These are phyloP conservation scores for Pneumocystis jirovecii DNA, from an alignment of 1,139 yeast species.

Conservation along the genomic window DNA sequence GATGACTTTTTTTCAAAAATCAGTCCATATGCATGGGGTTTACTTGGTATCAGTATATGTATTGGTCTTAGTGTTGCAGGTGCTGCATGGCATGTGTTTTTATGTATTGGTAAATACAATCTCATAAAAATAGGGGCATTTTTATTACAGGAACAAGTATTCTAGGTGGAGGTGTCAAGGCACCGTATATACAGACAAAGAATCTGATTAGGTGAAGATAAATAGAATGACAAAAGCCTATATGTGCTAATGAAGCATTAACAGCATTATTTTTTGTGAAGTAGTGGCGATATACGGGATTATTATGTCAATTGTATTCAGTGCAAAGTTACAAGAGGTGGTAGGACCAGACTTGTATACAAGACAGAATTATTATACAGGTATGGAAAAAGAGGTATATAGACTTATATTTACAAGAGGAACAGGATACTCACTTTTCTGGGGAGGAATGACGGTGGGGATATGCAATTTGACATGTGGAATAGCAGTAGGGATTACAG, in stretches of 20 bases:
- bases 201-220: slow-evolving; percentile 42
- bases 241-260: background rate
- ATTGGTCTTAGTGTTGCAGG: slow-evolving; percentile 92
- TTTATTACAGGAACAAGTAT: slow-evolving; percentile 90
- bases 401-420: background rate
- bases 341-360: slow-evolving; percentile 48
- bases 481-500: slow-evolving; percentile 92
- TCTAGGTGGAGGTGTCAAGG: slow-evolving; percentile 94
- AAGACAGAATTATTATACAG: slow-evolving; percentile 83
- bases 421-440: slow-evolving; percentile 57
- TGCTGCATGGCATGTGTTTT: slow-evolving; percentile 63
- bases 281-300: slow-evolving; percentile 97
- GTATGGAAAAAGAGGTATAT: background rate
- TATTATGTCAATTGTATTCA: slow-evolving; percentile 94
- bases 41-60: slow-evolving; percentile 78
- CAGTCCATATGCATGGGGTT: slow-evolving; percentile 97
- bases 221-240: background rate
- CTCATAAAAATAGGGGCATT: slow-evolving; percentile 41
- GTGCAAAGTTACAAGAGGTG: slow-evolving; percentile 69
- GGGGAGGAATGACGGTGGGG: slow-evolving; percentile 98
- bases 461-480: slow-evolving; percentile 89
- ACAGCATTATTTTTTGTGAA: slow-evolving; percentile 87
- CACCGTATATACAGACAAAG: slow-evolving; percentile 94
- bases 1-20: slow-evolving; percentile 75
- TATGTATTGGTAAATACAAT: background rate